These are phyloP conservation scores for Ruellia speciosa DNA, from an alignment of 305 asterid genomes.

Conservation along the genomic window DNA sequence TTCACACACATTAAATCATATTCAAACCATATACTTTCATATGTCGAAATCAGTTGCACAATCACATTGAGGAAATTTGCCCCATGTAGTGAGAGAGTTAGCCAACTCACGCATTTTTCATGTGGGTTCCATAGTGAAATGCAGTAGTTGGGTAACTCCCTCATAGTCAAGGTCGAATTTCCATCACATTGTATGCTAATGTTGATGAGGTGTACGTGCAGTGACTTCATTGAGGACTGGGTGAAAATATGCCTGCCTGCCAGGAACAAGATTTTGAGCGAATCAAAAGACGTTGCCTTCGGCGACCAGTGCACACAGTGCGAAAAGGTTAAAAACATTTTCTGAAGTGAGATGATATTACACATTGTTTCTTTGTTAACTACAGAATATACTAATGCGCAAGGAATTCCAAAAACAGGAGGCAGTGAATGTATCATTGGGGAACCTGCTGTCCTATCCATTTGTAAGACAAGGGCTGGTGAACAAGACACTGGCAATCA, in stretches of 20 bases:
- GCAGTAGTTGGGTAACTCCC: no score
- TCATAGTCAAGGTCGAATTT: no score
- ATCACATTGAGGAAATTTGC: no score
- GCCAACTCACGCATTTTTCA: no score
- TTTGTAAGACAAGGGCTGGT: slow-evolving; percentile 80
- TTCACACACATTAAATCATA: no score
- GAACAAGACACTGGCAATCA: slow-evolving; percentile 65
- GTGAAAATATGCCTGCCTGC: slow-evolving; percentile 78
- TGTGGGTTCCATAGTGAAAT: no score
- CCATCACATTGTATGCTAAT: no score
- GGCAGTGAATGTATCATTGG: slow-evolving; percentile 87
- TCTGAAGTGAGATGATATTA: no score
- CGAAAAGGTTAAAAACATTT: slow-evolving; percentile 46
- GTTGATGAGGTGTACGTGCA: slow-evolving; percentile 13
- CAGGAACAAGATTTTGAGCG: slow-evolving; percentile 52
- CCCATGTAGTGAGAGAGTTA: no score
- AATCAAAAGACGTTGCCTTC: slow-evolving; percentile 23
- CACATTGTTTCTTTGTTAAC: background rate
- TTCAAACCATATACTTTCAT: no score
- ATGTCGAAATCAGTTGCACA: no score
- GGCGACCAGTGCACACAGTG: slow-evolving; percentile 46
- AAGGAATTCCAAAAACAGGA: slow-evolving; percentile 36
- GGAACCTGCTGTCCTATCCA: slow-evolving; percentile 76
- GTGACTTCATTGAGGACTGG: slow-evolving; percentile 92
- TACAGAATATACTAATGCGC: background rate